These are phyloP conservation scores for Phytophthora foliorum DNA, from an alignment of 352 stramenopile species.

Conservation along the genomic window DNA sequence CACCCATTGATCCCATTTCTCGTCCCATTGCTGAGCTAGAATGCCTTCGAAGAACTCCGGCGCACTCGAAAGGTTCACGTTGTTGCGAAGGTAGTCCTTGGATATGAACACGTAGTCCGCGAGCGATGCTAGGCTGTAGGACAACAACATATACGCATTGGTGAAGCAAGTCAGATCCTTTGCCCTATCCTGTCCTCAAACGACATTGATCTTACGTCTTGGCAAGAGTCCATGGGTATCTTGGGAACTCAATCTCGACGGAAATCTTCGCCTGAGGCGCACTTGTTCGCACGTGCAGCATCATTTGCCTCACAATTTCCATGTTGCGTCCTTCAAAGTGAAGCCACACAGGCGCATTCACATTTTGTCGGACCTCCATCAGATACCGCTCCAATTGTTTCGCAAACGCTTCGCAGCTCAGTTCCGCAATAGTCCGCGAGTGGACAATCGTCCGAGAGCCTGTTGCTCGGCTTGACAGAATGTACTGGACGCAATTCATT, in stretches of 20 bases:
- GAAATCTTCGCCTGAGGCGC: conserved; percentile 45
- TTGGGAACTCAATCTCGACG: conserved; percentile 74
- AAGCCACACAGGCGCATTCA: conserved; percentile 46
- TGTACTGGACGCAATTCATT: conserved; percentile 53
- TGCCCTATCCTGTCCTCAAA: neutral
- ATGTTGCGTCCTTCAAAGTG: conserved; percentile 85
- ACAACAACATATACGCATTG: neutral
- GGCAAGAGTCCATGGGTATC: conserved; percentile 67
- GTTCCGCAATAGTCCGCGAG: conserved; percentile 64
- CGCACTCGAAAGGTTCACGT: conserved; percentile 50
- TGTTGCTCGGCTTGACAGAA: conserved; percentile 68
- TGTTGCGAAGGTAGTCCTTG: conserved; percentile 79
- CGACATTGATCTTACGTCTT: conserved; percentile 48
- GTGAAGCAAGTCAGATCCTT: neutral
- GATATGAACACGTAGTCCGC: conserved; percentile 73
- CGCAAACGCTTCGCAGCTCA: conserved; percentile 55
- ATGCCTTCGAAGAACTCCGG: conserved; percentile 54
- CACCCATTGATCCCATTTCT: conserved; percentile 37
- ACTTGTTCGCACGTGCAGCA: conserved; percentile 47
- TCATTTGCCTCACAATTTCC: conserved; percentile 66
- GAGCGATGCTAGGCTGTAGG: conserved; percentile 49
- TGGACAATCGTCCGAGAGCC: conserved; percentile 81
- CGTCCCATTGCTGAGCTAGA: conserved; percentile 24
- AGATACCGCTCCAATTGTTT: conserved; percentile 34
- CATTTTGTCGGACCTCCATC: conserved; percentile 14